Conservation (phyloP, 2,329 filamentous ascomycete species). For the Talaromyces pinophilus region DNA sequence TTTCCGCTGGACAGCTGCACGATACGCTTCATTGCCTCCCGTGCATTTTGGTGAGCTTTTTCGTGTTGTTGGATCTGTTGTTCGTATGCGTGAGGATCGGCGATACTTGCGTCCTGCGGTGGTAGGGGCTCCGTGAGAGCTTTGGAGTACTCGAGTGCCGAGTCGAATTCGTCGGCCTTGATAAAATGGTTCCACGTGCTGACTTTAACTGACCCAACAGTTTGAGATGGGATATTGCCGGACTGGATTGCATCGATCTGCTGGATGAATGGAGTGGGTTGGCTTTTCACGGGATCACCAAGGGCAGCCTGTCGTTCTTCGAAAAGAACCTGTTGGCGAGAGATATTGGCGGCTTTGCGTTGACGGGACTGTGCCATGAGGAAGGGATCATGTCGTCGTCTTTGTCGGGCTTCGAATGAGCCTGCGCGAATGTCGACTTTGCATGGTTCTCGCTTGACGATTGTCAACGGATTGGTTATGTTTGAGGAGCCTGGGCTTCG, state of each 20-base stretch:
- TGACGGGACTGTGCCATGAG: constrained; percentile 76
- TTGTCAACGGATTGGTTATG: constrained; percentile 47
- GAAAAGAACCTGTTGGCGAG: constrained; percentile 69
- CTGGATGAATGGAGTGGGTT: constrained; percentile 77
- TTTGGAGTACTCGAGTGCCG: constrained; percentile 67
- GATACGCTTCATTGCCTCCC: constrained; percentile 77
- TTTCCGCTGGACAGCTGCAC: constrained; percentile 74
- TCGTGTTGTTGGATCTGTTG: constrained; percentile 51
- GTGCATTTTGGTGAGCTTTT: constrained; percentile 64
- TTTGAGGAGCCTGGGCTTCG: constrained; percentile 23
- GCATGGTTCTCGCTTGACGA: constrained; percentile 55
- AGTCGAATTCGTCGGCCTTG: constrained; percentile 64
- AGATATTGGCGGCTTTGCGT: constrained; percentile 78
- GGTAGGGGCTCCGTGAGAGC: constrained; percentile 54
- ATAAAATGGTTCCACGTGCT: constrained; percentile 74
- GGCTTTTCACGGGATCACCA: constrained; percentile 78
- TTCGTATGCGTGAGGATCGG: constrained; percentile 43
- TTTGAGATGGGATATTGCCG: constrained; percentile 26
- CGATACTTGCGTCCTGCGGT: constrained; percentile 32
- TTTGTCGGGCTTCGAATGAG: constrained; percentile 64
- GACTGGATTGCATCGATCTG: constrained; percentile 67
- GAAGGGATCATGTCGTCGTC: constrained; percentile 76
- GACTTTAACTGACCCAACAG: constrained; percentile 22
- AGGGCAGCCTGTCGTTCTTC: constrained; percentile 63
- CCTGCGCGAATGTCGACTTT: constrained; percentile 63